Evolutionary conservation across 2,329 filamentous ascomycete genomes (phyloP).

Genomic region (Teratosphaeriaceae sp.): DNA sequence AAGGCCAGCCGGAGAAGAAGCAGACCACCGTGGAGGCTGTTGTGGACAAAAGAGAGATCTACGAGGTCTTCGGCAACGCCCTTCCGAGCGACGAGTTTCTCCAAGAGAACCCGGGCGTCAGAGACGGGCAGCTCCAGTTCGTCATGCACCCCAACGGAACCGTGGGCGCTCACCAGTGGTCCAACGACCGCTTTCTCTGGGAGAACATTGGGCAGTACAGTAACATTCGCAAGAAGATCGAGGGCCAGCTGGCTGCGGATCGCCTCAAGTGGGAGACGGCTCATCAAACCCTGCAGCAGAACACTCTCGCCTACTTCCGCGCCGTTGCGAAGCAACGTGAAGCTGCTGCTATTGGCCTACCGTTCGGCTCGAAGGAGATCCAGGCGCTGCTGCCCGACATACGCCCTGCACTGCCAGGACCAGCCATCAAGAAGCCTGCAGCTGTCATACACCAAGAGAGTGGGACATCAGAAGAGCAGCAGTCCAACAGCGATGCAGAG

Average conservation of each 20-base stretch:
- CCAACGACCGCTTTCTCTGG: constrained; percentile 34
- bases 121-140: constrained; percentile 40
- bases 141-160: constrained; percentile 43
- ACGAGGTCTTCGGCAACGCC: constrained; percentile 34
- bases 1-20: constrained; percentile 23
- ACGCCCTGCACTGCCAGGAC: constrained; percentile 4
- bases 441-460: background rate
- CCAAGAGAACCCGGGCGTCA: constrained; percentile 23
- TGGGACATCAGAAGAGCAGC: background rate
- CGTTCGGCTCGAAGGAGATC: constrained; percentile 27
- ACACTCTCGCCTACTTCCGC: constrained; percentile 38
- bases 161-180: constrained; percentile 44
- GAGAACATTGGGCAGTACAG: constrained; percentile 40
- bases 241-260: constrained; percentile 38
- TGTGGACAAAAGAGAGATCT: constrained; percentile 27
- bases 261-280: constrained; percentile 32
- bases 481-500: background rate
- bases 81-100: constrained; percentile 38
- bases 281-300: constrained; percentile 26
- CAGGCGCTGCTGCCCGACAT: constrained; percentile 22
- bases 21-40: constrained; percentile 25
- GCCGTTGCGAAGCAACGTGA: constrained; percentile 36
- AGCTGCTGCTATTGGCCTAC: constrained; percentile 20
- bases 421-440: background rate
- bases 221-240: constrained; percentile 35